These are phyloP conservation scores for Edaphochlamys debaryana DNA, from an alignment of 139 green algal genomes.

Conservation along the genomic window DNA sequence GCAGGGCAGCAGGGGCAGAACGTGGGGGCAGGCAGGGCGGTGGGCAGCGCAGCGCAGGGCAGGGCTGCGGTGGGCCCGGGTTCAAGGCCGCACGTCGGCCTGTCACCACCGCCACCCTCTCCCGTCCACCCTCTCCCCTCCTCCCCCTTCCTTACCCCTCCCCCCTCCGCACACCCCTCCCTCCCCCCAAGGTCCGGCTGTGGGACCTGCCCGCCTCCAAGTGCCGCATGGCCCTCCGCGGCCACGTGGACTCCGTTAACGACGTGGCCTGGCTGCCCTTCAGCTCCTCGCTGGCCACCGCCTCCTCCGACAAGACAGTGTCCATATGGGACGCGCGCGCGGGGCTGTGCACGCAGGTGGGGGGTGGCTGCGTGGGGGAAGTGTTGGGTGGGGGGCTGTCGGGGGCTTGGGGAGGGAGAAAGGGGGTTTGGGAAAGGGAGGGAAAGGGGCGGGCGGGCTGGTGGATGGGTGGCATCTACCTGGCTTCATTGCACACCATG, in stretches of 20 bases:
- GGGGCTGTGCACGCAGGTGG: conserved; percentile 68
- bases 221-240: conserved; percentile 72
- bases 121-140: too few relatives aligned
- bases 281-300: conserved; percentile 61
- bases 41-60: too few relatives aligned
- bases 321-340: conserved; percentile 83
- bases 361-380: background rate
- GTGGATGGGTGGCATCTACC: background rate
- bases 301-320: conserved; percentile 87
- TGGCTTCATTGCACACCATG: background rate
- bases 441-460: too few relatives aligned
- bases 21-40: too few relatives aligned
- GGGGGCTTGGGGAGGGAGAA: too few relatives aligned
- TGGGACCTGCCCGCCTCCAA: conserved; percentile 70
- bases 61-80: too few relatives aligned
- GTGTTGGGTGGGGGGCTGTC: too few relatives aligned
- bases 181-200: conserved; percentile 48
- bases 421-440: background rate
- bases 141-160: too few relatives aligned
- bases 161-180: too few relatives aligned
- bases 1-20: background rate
- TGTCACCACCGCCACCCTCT: too few relatives aligned
- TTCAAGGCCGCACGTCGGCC: too few relatives aligned
- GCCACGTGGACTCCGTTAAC: conserved; percentile 92
- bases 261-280: conserved; percentile 83